Base-by-base conservation (phyloP, 352 stramenopile species). In the Pythium periplocum region DNA sequence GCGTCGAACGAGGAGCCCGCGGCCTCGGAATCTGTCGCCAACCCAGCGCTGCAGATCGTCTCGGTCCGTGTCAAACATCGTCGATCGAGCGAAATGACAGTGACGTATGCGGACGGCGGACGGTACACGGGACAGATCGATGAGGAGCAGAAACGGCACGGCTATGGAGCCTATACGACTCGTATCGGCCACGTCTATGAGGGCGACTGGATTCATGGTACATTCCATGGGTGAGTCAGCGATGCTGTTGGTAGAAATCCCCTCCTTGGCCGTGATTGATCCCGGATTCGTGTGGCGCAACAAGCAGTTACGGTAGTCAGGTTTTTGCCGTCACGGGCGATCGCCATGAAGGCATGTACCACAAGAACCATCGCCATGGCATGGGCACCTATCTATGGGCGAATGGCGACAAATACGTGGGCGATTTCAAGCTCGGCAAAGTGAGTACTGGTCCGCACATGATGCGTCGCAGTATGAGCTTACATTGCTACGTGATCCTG, bases 321-420 rank as follows among this genome's bases (percentile, higher is more conserved):
- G 74, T 68, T 4, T 95, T 94, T 74, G 78, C 78, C 17, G 59
- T 53, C n/a, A 92, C 78, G 0, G 78, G 85, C 8, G 86, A 95
- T 48, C 86, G 84, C 12, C 84, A 95, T 39, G 86, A 96, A 76
- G 84, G 84, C 6, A 84, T 93, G 61, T 96, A 93, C 61, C 67
- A 85, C 46, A 92, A 91, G 57, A 89, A 86, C 57, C 76, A 89
- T 49, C 80, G 86, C 32, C 80, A 96, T 55, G 86, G 86, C 26
- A 75, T 73, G 49, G 84, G 84, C 12, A 93, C 83, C 43, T 96
- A 93, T 48, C 64, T 94, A 42, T 96, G 86, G 86, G 65, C 82
- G 2, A 96, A 96, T 57, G 86, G 86, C 1, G 86, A 96, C 68
- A 94, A 92, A 59, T 96, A 93, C 60, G 73, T 93, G 11, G 86